phyloP scores from a whole-genome alignment of 768 basidiomycete species.

The Thelephora aurantiotincta region DNA sequence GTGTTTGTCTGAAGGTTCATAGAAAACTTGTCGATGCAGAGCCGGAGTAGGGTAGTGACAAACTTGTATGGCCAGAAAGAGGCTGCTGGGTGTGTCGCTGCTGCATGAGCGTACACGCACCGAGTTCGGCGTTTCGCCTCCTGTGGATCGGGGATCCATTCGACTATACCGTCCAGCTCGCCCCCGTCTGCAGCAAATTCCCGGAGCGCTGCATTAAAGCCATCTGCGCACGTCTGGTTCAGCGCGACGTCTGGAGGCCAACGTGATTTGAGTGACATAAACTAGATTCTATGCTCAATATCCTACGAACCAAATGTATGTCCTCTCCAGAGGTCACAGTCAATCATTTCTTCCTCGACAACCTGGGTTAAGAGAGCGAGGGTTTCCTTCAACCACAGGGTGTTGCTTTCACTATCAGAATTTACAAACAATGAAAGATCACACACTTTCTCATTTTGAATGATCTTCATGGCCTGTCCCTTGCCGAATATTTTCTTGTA shows the following conservation, averaged over 20 bases:
- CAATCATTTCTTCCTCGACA: slow-evolving; percentile 12
- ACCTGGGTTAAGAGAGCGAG: slow-evolving; percentile 10
- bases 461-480: slow-evolving; percentile 16
- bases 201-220: slow-evolving; percentile 9
- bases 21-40: slow-evolving; percentile 10
- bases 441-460: slow-evolving; percentile 11
- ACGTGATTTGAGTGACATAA: neutral
- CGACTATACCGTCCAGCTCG: slow-evolving; percentile 12
- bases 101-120: slow-evolving; percentile 5
- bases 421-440: neutral
- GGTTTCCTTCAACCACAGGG: slow-evolving; percentile 8
- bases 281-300: neutral
- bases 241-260: slow-evolving; percentile 6
- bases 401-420: neutral
- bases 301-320: slow-evolving; percentile 10
- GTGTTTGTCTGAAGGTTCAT: slow-evolving; percentile 21
- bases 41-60: slow-evolving; percentile 10
- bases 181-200: slow-evolving; percentile 18
- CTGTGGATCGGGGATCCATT: slow-evolving; percentile 12
- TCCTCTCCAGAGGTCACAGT: slow-evolving; percentile 17
- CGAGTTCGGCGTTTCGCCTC: slow-evolving; percentile 7
- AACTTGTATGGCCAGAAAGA: slow-evolving; percentile 15
- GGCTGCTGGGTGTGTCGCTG: slow-evolving; percentile 8
- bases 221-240: slow-evolving; percentile 11
- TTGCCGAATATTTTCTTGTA: slow-evolving; percentile 11